Base-by-base conservation (phyloP, 2,329 filamentous ascomycete genomes). In the Dothideomycetes sp. region DNA sequence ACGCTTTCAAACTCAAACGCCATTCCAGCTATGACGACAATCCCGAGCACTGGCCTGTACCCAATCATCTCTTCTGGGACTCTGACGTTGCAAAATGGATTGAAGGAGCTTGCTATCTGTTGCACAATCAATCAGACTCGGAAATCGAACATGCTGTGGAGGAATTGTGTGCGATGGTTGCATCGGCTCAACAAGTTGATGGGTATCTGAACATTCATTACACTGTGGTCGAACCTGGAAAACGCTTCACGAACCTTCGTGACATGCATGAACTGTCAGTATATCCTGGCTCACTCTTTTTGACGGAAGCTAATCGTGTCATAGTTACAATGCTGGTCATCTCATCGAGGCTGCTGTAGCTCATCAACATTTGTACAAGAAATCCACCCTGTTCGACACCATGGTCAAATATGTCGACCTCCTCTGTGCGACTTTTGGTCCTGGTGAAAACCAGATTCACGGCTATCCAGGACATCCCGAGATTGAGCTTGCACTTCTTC, bases 181-280 rank as follows among this genome's bases (percentile, higher is more conserved):
- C 66, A 6, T 56, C 51, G 2, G 76, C 76, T 0, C 76, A 80
- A 56, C 68, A 73, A 39, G 54, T 61, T 1, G 76, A 80, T 51
- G 76, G 76, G 1, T 81, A 80, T 50, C 52, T 81, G 16, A 80
- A 80, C 50, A 69, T 78, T 5, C 74, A 80, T 50, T 80, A 72
- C 46, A 76, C 72, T 0, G 70, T 80, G 0, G 70, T 77, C 1
- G 71, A 73, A 30, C 73, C 72, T 0, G 64, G 59, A 0, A 69
- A 70, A 37, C 55, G 74, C 7, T 80, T 73, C 61, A 67, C 70
- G 0, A 79, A 80, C 48, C 47, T 80, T 6, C 57, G 73, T 33
- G 76, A 80, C 53, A 67, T 77, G 59, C 75, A 80, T 57, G 76
- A 79, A 54, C 55, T 80, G 63, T 74, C 59, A 57, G 64, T 56